Evolutionary conservation across 164 flowering plant genomes (phyloP).

Genomic region (Magnolia officinalis): DNA sequence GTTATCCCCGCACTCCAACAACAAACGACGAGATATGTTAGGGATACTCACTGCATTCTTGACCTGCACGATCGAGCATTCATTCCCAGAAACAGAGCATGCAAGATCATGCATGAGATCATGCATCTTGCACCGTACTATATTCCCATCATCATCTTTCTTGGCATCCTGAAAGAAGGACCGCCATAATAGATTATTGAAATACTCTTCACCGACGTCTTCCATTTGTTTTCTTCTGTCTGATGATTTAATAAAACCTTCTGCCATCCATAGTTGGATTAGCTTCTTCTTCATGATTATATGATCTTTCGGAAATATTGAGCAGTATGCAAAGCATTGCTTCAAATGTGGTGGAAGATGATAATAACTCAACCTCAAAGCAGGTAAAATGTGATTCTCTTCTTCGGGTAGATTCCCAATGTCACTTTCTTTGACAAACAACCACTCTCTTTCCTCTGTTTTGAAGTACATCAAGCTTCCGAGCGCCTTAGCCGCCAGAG

Average conservation of each 20-base stretch:
- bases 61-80: background rate
- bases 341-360: slow-evolving; percentile 14
- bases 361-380: slow-evolving; percentile 15
- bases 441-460: slow-evolving; percentile 12
- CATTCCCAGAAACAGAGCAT: background rate
- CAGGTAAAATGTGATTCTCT: slow-evolving; percentile 8
- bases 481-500: slow-evolving; percentile 13
- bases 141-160: slow-evolving; percentile 6
- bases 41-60: background rate
- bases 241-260: background rate
- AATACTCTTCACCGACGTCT: background rate
- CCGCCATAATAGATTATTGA: background rate
- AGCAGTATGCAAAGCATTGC: slow-evolving; percentile 20
- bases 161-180: slow-evolving; percentile 1
- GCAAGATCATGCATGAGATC: slow-evolving; percentile 15
- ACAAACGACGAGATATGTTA: background rate
- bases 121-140: slow-evolving; percentile 9
- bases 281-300: slow-evolving; percentile 5
- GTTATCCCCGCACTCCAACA: background rate
- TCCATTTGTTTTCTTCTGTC: background rate
- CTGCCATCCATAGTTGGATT: slow-evolving; percentile 16
- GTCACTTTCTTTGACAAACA: slow-evolving; percentile 10
- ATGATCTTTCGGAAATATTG: slow-evolving; percentile 18
- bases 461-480: slow-evolving; percentile 16
- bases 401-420: slow-evolving; percentile 16